phyloP scores from a whole-genome alignment of 495 filamentous ascomycete species.

The Annulohypoxylon bovei region DNA sequence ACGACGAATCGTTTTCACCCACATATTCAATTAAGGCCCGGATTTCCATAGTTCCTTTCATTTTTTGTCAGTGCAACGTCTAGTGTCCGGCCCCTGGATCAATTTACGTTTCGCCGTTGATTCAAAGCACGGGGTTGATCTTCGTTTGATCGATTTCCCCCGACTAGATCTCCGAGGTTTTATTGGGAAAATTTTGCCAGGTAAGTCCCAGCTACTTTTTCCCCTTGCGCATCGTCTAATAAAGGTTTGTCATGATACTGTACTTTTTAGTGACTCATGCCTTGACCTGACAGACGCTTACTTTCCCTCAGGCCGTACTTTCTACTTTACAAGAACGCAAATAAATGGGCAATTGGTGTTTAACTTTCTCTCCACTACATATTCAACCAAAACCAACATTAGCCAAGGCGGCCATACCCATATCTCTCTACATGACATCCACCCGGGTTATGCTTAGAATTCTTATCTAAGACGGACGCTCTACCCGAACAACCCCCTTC shows the following conservation, averaged over 20 bases:
- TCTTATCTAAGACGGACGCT: background rate
- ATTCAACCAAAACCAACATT: background rate
- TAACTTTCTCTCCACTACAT: background rate
- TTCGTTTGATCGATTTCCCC: constrained; percentile 17
- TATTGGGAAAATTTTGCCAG: background rate
- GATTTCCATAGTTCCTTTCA: background rate
- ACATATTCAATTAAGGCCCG: background rate
- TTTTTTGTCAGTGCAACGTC: constrained; percentile 8
- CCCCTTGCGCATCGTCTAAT: background rate
- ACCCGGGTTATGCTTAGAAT: background rate
- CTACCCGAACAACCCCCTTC: background rate
- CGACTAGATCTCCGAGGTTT: constrained; percentile 1
- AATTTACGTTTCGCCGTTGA: constrained; percentile 28
- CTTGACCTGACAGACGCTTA: background rate
- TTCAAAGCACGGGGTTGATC: constrained; percentile 21
- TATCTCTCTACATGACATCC: background rate
- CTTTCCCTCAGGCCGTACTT: background rate
- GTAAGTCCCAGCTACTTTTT: background rate
- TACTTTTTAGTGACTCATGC: background rate
- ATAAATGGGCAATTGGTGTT: background rate
- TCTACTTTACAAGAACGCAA: background rate
- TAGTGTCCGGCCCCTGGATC: background rate
- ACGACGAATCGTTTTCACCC: background rate
- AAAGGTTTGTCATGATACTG: background rate
- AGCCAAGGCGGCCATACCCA: background rate